Conservation (phyloP, 257 asterid genomes). For the Gardenia jasminoides region DNA sequence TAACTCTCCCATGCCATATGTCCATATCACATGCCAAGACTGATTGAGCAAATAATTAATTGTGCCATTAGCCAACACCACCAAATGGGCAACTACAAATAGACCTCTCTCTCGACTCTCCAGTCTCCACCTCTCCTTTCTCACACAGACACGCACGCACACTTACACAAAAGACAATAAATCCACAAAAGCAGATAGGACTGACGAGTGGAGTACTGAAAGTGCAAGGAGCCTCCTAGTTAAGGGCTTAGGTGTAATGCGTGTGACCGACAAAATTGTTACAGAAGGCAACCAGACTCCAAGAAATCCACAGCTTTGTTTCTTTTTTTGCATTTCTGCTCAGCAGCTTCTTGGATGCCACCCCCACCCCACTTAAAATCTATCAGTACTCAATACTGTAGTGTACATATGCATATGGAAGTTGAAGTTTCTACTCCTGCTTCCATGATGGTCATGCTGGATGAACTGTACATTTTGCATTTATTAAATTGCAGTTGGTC, state of each 20-base stretch:
- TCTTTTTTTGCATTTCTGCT: background rate
- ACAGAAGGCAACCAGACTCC: constrained; percentile 17
- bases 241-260: background rate
- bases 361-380: background rate
- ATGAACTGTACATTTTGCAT: background rate
- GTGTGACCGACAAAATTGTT: constrained; percentile 23
- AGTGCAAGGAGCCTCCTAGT: background rate
- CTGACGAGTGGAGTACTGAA: background rate
- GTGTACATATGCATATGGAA: background rate
- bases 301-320: constrained; percentile 11
- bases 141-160: constrained; percentile 12
- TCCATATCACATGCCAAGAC: constrained; percentile 22
- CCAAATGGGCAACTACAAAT: constrained; percentile 19
- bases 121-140: constrained; percentile 2
- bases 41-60: constrained; percentile 13
- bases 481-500: background rate
- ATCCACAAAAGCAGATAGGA: constrained; percentile 14
- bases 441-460: background rate
- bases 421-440: background rate
- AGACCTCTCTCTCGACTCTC: background rate
- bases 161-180: background rate
- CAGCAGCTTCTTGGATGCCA: constrained; percentile 4
- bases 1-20: background rate
- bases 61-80: constrained; percentile 7
- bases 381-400: background rate